These are phyloP conservation scores for Phialocephala subalpina DNA, from an alignment of 2,329 filamentous ascomycete species.

Conservation along the genomic window DNA sequence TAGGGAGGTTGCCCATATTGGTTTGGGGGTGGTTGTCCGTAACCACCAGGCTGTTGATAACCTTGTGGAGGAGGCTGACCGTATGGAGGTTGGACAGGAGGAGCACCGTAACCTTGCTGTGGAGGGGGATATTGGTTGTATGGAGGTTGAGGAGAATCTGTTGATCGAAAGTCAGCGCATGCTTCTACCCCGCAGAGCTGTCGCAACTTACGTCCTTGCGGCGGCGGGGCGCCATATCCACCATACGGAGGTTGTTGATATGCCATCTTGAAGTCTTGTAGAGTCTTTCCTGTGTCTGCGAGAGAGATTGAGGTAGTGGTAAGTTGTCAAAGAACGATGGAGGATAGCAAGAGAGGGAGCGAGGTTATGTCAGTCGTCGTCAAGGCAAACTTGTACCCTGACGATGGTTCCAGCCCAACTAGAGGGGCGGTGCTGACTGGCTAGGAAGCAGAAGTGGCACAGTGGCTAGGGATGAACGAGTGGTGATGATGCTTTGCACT, in stretches of 20 bases:
- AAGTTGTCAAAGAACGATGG: conserved; percentile 18
- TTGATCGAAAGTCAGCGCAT: conserved; percentile 18
- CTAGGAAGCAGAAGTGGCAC: conserved; percentile 1
- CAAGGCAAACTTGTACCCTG: conserved; percentile 20
- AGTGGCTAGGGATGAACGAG: conserved; percentile 8
- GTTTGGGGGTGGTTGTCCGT: conserved; percentile 23
- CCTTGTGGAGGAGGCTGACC: conserved; percentile 14
- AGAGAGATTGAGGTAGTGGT: conserved; percentile 1
- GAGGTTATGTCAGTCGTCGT: conserved; percentile 24
- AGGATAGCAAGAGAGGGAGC: conserved; percentile 15
- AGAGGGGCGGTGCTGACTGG: conserved; percentile 29
- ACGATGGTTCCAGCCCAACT: conserved; percentile 9
- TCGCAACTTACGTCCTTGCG: conserved; percentile 23
- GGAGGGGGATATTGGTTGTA: conserved; percentile 27
- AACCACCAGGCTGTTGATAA: conserved; percentile 18
- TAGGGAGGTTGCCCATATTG: conserved; percentile 30
- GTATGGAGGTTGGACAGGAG: conserved; percentile 31
- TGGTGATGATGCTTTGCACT: conserved; percentile 14
- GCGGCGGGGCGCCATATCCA: conserved; percentile 30
- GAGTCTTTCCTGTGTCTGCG: background rate
- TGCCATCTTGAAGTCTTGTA: conserved; percentile 21
- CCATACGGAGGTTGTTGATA: conserved; percentile 24
- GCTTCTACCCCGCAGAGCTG: background rate
- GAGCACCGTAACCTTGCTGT: conserved; percentile 26
- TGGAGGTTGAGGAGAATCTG: conserved; percentile 28